phyloP scores from a whole-genome alignment of 495 filamentous ascomycete species.

The Cercophora samala region DNA sequence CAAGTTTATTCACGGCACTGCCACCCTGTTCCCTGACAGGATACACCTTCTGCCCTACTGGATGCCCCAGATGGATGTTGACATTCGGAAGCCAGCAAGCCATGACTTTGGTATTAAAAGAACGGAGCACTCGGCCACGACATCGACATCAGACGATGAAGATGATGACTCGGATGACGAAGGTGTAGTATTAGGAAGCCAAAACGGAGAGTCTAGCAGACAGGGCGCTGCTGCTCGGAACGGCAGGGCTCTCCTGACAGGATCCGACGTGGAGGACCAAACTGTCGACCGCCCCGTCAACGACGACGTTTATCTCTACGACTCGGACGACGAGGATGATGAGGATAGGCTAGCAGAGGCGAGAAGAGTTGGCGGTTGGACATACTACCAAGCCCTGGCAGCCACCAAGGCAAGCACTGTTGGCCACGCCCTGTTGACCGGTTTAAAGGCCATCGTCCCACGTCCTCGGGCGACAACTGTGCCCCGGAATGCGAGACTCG shows the following conservation, averaged over 20 bases:
- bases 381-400: conserved; percentile 58
- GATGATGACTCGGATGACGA: conserved; percentile 62
- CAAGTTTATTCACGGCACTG: conserved; percentile 96
- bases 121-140: conserved; percentile 65
- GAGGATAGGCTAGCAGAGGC: conserved; percentile 68
- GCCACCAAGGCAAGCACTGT: conserved; percentile 31
- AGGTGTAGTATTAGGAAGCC: conserved; percentile 21
- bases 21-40: conserved; percentile 77
- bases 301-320: conserved; percentile 81
- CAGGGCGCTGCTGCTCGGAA: conserved; percentile 36
- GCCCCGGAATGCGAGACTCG: conserved; percentile 47
- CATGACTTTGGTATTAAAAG: conserved; percentile 86
- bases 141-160: conserved; percentile 73
- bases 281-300: conserved; percentile 48
- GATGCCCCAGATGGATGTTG: conserved; percentile 97
- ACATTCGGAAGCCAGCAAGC: conserved; percentile 88
- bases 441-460: conserved; percentile 54
- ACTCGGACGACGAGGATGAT: conserved; percentile 82
- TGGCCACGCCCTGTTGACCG: conserved; percentile 38
- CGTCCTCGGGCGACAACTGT: conserved; percentile 59
- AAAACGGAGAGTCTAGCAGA: conserved; percentile 36
- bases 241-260: conserved; percentile 36
- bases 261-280: conserved; percentile 48
- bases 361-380: conserved; percentile 64
- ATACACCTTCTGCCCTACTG: conserved; percentile 94